These are phyloP conservation scores for Lecanicillium sp. DNA, from an alignment of 2,329 filamentous ascomycete genomes.

Conservation along the genomic window DNA sequence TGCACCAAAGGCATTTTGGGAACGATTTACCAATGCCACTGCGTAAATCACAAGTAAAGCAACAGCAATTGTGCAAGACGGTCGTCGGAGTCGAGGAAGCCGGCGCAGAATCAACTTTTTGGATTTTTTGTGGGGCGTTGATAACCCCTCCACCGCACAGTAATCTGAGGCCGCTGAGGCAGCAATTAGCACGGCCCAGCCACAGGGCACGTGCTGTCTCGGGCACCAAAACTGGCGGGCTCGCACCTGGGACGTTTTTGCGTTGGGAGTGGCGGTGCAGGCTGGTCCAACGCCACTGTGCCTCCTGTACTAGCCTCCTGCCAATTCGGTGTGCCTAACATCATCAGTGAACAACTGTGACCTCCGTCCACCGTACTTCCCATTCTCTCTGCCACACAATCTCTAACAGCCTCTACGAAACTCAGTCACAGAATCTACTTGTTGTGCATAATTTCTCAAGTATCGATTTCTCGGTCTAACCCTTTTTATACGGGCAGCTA, in stretches of 20 bases:
- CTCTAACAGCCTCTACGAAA: too few relatives aligned
- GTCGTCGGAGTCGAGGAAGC: too few relatives aligned
- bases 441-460: too few relatives aligned
- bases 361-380: too few relatives aligned
- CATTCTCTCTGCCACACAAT: too few relatives aligned
- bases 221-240: too few relatives aligned
- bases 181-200: conserved; percentile 5
- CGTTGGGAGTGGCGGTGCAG: conserved; percentile 1
- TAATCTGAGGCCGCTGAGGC: conserved; percentile 1
- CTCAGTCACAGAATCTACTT: too few relatives aligned
- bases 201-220: neutral
- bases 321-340: conserved; percentile 11
- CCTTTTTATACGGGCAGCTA: too few relatives aligned
- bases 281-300: neutral
- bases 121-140: conserved; percentile 6
- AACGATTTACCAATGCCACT: neutral
- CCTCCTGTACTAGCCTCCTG: conserved; percentile 16
- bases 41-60: conserved; percentile 1
- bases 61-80: neutral
- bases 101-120: conserved; percentile 4
- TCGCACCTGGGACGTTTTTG: too few relatives aligned
- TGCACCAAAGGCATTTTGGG: conserved; percentile 45
- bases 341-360: too few relatives aligned
- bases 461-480: too few relatives aligned
- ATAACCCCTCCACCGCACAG: conserved; percentile 8